Conservation (phyloP, 164 flowering plant species). For the Dillenia suffruticosa region DNA sequence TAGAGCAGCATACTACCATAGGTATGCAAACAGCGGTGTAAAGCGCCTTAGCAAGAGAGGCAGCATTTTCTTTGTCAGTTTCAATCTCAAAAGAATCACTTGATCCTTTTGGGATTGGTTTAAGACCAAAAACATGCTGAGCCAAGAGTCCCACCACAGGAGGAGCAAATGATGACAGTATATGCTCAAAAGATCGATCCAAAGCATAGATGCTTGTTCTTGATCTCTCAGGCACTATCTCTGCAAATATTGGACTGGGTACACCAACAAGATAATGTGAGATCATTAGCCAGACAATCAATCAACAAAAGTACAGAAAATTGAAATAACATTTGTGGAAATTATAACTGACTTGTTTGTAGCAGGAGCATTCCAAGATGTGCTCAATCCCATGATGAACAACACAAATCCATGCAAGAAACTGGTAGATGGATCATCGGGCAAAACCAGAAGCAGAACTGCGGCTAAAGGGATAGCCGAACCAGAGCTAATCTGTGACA, state of each 20-base stretch:
- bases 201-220: slow-evolving; percentile 28
- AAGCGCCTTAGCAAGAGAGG: slow-evolving; percentile 27
- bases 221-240: slow-evolving; percentile 27
- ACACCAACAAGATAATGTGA: too few species aligned
- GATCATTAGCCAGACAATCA: too few species aligned
- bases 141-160: slow-evolving; percentile 28
- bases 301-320: too few species aligned
- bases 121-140: slow-evolving; percentile 25
- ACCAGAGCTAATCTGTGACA: slow-evolving; percentile 6
- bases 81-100: slow-evolving; percentile 8
- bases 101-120: slow-evolving; percentile 19
- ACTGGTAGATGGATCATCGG: slow-evolving; percentile 10
- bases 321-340: too few species aligned
- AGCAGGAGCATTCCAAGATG: slow-evolving; percentile 14
- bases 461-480: slow-evolving; percentile 9
- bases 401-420: slow-evolving; percentile 10
- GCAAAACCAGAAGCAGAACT: slow-evolving; percentile 8
- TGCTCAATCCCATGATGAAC: slow-evolving; percentile 12
- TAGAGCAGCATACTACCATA: slow-evolving; percentile 18
- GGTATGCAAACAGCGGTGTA: slow-evolving; percentile 19
- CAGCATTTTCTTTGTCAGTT: slow-evolving; percentile 26
- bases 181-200: slow-evolving; percentile 25
- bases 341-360: slow-evolving; percentile 8
- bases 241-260: slow-evolving; percentile 35
- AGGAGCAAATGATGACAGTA: slow-evolving; percentile 25